These are phyloP conservation scores for Yamadazyma insecticola DNA, from an alignment of 805 yeast species.

Conservation along the genomic window DNA sequence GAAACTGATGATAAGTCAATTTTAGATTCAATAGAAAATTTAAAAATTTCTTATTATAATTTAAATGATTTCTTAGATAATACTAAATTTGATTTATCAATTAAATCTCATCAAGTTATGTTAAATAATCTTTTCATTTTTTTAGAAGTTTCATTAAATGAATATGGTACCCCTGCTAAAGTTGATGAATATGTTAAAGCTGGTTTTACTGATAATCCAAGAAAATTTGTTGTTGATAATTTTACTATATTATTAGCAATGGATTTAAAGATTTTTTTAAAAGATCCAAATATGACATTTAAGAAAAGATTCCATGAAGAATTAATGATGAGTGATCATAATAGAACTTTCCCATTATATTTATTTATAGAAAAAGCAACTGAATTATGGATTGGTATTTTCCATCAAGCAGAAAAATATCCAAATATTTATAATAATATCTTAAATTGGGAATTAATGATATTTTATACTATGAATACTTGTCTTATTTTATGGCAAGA, in stretches of 20 bases:
- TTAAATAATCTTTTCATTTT: slow-evolving; percentile 34
- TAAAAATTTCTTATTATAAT: slow-evolving; percentile 30
- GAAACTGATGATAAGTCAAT: slow-evolving; percentile 35
- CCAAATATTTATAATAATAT: slow-evolving; percentile 38
- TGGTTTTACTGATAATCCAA: slow-evolving; percentile 44
- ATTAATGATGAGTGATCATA: slow-evolving; percentile 52
- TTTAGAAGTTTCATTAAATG: slow-evolving; percentile 38
- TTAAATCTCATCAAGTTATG: slow-evolving; percentile 37
- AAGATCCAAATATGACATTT: slow-evolving; percentile 55
- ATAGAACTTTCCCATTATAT: slow-evolving; percentile 48
- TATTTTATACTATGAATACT: slow-evolving; percentile 52
- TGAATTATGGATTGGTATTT: slow-evolving; percentile 31
- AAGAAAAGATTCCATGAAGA: slow-evolving; percentile 62
- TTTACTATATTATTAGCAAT: slow-evolving; percentile 48
- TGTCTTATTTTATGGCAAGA: slow-evolving; percentile 62
- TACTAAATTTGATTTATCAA: slow-evolving; percentile 33
- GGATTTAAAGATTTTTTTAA: slow-evolving; percentile 51
- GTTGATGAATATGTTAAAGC: slow-evolving; percentile 42
- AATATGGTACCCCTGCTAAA: slow-evolving; percentile 38
- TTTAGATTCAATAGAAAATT: slow-evolving; percentile 22
- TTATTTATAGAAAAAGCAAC: slow-evolving; percentile 32
- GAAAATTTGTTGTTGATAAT: slow-evolving; percentile 36
- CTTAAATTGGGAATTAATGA: slow-evolving; percentile 50
- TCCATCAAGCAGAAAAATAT: slow-evolving; percentile 23
- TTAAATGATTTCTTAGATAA: slow-evolving; percentile 32